phyloP scores from a whole-genome alignment of 2,329 filamentous ascomycete genomes.

The Fusarium ramigenum region DNA sequence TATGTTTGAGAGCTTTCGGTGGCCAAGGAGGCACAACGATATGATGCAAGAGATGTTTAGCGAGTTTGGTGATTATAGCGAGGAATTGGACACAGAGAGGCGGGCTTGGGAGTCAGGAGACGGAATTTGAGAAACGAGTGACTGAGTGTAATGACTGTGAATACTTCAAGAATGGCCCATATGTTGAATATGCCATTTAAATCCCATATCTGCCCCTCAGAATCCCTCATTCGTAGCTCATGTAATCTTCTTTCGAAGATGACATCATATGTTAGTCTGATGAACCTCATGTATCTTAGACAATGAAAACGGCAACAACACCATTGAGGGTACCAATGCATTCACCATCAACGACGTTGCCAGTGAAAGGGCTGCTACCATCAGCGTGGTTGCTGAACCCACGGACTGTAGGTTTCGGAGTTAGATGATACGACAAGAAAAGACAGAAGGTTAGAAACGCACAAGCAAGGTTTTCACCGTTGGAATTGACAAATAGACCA shows the following conservation, averaged over 20 bases:
- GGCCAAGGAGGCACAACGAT: neutral
- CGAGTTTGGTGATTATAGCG: neutral
- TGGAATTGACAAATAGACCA: neutral
- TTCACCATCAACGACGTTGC: neutral
- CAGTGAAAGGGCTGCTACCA: neutral
- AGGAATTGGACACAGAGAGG: neutral
- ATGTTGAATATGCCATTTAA: neutral
- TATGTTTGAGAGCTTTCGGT: neutral
- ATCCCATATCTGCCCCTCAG: accelerated
- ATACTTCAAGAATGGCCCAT: neutral
- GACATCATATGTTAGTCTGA: accelerated
- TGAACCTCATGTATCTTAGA: neutral
- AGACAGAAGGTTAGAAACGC: accelerated
- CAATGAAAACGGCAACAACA: slow-evolving; percentile 1
- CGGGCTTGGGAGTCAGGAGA: neutral
- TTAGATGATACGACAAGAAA: neutral
- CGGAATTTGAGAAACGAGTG: neutral
- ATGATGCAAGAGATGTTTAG: neutral
- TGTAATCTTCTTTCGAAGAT: accelerated
- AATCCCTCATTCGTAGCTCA: accelerated
- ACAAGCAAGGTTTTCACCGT: neutral
- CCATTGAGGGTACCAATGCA: neutral
- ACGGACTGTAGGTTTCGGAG: neutral
- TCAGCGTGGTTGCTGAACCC: neutral
- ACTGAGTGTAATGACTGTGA: neutral